phyloP scores from a whole-genome alignment of 352 stramenopile species.

The Phytophthora europaea region DNA sequence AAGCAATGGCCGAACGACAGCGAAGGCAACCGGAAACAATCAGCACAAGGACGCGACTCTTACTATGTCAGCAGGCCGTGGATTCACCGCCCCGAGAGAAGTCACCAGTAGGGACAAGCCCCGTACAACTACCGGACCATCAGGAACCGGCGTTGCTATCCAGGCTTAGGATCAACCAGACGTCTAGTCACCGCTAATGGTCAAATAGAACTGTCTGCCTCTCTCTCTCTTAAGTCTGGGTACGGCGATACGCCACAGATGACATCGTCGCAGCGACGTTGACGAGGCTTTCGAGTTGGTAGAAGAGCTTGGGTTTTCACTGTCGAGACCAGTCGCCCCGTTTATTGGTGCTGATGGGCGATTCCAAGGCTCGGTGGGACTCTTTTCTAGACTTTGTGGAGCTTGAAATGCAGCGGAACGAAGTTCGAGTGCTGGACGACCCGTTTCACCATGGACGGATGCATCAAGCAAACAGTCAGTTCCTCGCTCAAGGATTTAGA shows the following conservation, averaged over 20 bases:
- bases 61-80: not conserved
- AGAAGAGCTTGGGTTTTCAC: too few relatives aligned
- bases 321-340: conserved; percentile 48
- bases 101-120: not conserved
- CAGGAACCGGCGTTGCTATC: not conserved
- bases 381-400: conserved; percentile 59
- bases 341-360: conserved; percentile 76
- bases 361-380: conserved; percentile 66
- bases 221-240: too few relatives aligned
- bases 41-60: not conserved
- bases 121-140: not conserved
- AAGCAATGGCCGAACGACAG: not conserved
- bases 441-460: conserved; percentile 75
- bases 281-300: too few relatives aligned
- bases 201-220: conserved; percentile 2
- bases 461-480: conserved; percentile 55
- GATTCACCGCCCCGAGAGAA: not conserved
- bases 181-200: not conserved
- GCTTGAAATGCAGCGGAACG: conserved; percentile 37
- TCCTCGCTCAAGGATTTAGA: conserved; percentile 38
- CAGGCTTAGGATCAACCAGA: not conserved
- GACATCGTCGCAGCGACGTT: too few relatives aligned
- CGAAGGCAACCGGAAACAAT: not conserved
- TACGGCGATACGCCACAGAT: too few relatives aligned
- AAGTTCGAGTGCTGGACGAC: conserved; percentile 46